Base-by-base conservation (phyloP, 331 rosid species). In the Quercus lobata region DNA sequence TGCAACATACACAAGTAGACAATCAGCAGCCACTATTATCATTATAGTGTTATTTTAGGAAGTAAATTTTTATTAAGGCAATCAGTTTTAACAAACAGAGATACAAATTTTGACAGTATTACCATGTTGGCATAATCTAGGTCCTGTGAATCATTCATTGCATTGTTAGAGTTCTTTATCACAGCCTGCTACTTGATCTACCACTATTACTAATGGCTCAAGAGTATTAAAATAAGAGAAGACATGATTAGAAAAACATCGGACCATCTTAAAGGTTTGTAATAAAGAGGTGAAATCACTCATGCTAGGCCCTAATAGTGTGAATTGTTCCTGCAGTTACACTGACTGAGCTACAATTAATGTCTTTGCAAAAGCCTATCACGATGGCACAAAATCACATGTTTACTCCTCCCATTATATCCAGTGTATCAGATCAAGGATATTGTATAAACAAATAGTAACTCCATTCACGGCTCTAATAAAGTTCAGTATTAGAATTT, bases 241-340 rank as follows among this genome's bases (percentile, higher is more conserved):
- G 61, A 46, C 3, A 71, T 21, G 22, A 69, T 62, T 12, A 3
- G 68, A n/a, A n/a, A 62, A 78, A 76, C 72, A 52, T 56, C 90
- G 75, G 52, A 91, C 93, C 77, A 79, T 89, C 89, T 93, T 93
- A 84, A 93, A 87, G 85, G 87, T 90, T 82, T 91, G 91, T 91
- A 91, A 87, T 93, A 93, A 90, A 57, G 97, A 88, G 77, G 91
- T 90, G 71, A 85, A 49, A 52, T 97, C 98, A n/a, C 82, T 89
- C 85, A 89, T 90, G 81, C 86, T 90, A 56, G 97, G 98, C 90
- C 25, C 1, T 41, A 91, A 81, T 72, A 79, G 71, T 17, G 78
- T 79, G 84, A 91, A 93, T 56, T 93, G 97, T 84, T 86, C 91
- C 83, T 81, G 84, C 77, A 89, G 80, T 85, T 90, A 27, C 30